Evolutionary conservation across 257 asterid species (phyloP).

Genomic region (Orobanche coerulescens): DNA sequence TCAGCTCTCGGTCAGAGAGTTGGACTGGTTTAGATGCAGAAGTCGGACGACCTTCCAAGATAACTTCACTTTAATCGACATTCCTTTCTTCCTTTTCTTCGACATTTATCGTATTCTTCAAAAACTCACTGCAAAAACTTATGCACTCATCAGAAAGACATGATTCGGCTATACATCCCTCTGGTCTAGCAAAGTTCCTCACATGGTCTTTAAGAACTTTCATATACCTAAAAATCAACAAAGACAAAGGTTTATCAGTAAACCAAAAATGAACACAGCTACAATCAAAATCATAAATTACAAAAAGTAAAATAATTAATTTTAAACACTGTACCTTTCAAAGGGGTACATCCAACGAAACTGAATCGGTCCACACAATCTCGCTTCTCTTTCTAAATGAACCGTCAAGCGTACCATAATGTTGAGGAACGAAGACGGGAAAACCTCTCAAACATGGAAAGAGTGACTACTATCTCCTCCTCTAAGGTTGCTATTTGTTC

Average conservation of each 20-base stretch:
- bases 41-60: no score
- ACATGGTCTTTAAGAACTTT: not conserved
- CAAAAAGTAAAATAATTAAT: no score
- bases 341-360: constrained; percentile 5
- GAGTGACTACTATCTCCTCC: not conserved
- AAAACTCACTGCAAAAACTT: no score
- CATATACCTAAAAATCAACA: not conserved
- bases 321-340: not conserved
- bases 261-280: no score
- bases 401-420: constrained; percentile 1
- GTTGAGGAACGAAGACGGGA: not conserved
- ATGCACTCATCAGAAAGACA: not conserved
- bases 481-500: no score
- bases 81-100: no score
- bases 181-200: not conserved
- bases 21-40: no score
- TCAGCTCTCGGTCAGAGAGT: no score
- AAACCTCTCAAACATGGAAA: not conserved
- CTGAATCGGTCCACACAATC: not conserved
- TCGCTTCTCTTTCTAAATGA: not conserved
- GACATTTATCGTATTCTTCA: no score
- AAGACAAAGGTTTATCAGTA: no score
- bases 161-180: not conserved
- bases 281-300: no score
- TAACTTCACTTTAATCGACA: no score